Base-by-base conservation (phyloP, 2,329 filamentous ascomycete genomes). In the Emmonsiellopsis sp. region DNA sequence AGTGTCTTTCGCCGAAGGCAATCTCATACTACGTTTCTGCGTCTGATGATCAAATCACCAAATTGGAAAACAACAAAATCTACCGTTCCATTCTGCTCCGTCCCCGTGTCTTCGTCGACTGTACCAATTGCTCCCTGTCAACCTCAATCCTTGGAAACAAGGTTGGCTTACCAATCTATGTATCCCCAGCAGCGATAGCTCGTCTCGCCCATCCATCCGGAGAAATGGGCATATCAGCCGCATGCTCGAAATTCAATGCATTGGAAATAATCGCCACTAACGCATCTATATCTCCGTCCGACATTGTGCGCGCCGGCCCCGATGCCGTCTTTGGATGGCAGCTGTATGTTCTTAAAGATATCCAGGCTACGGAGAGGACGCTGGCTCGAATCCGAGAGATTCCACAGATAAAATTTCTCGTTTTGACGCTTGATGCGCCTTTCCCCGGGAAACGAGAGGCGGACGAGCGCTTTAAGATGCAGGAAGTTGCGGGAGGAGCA, bases 11-110 rank as follows among this genome's bases (percentile, higher is more conserved):
- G 59, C 80, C 82, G 60, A 95, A 92, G 73, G 89, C 86, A 42
- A 95, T 89, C 89, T 88, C 89, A 44, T 97, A 97, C 75, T 97
- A 97, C 76, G 95, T 82, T 73, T 95, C 90, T 0, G 89, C 89
- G 8, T 77, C 80, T 55, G 92, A 97, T 70, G 91, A 97, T 70
- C 76, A 90, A 32, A 70, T 81, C 61, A 87, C 86, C 61, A 96
- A 96, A 70, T 72, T 69, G 35, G 80, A 87, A 72, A 97, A 97
- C 76, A 88, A 84, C 67, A 70, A 77, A 37, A 87, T 87, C 35
- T 97, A 93, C 68, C 81, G 81, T 43, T 80, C 84, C 59, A 94
- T 97, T 60, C 77, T 96, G 5, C 79, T 97, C 15, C 85, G 92
- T 9, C 91, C 92, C 20, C 80, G 92, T 45, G 82, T 96, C 52